Evolutionary conservation across 2,329 filamentous ascomycete genomes (phyloP), one percentile per base, ranked within the genome.

Genomic region (Tolypocladium ovalisporum): DNA sequence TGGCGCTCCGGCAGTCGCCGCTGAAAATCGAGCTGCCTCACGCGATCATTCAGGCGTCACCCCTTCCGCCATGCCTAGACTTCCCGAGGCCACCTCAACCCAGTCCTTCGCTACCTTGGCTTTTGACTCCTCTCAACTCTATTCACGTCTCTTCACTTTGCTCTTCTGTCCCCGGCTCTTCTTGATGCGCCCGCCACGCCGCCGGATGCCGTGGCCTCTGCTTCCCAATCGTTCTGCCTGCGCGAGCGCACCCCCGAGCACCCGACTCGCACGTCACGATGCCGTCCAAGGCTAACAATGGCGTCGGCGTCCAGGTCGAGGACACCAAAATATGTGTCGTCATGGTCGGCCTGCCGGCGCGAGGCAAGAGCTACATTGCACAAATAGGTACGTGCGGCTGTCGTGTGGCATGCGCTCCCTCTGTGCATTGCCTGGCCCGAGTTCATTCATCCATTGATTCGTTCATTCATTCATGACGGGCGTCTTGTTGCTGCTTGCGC

Each of bases 281-380:
- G 77, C 71, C 76, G 63, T 73, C 72, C 61, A 75, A 67, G 59
- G 63, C 67, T 70, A 76, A 79, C 78, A 86, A 86, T 71, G 85
- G 87, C 64, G 76, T 83, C 66, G 88, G 87, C 68, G 82, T 92
- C 63, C 88, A 96, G 89, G 89, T 89, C 66, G 93, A 97, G 79
- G 91, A 97, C 74, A 93, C 90, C 60, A 90, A 89, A 73, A 95
- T 99, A 77, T 97, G 93, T 73, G 92, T 99, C 62, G 91, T 99
- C 67, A 97, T 99, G 94, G 94, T 99, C 60, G 94, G 94, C 64
- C 80, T 99, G 70, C 94, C 94, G 57, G 94, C 94, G 60, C 82
- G 94, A 65, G 94, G 94, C 68, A 99, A 99, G 82, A 96, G 90
- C 77, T 85, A 96, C 73, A 97, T 99, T 71, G 93, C 94, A 64